phyloP scores from a whole-genome alignment of 129 eudicot species.

The Heracleum sosnowskyi region DNA sequence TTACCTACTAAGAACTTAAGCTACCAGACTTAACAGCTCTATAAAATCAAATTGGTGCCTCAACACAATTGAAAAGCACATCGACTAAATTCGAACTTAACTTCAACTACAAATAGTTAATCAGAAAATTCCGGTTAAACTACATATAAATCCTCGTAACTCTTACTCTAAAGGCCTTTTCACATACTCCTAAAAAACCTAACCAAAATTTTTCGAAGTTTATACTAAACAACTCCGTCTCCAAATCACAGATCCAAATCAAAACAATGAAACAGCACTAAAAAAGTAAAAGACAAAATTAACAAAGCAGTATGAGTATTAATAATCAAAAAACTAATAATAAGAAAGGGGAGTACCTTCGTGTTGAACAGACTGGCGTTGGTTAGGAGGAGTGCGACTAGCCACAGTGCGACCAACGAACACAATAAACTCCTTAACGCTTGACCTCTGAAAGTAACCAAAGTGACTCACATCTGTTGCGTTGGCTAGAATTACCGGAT shows the following conservation, averaged over 20 bases:
- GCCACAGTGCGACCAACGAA: slow-evolving; percentile 93
- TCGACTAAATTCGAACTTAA: neutral
- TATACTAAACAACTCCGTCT: neutral
- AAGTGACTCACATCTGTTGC: slow-evolving; percentile 77
- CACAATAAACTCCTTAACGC: slow-evolving; percentile 77
- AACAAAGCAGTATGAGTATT: too few species aligned
- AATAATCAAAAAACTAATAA: too few species aligned
- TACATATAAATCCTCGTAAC: neutral
- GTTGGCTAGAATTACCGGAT: slow-evolving; percentile 69
- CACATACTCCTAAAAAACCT: too few species aligned
- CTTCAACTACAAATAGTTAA: neutral
- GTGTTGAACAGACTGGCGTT: slow-evolving; percentile 96
- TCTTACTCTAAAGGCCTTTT: too few species aligned
- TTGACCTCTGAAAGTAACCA: slow-evolving; percentile 83
- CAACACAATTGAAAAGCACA: neutral
- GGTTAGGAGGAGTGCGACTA: slow-evolving; percentile 68
- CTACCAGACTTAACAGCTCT: too few species aligned
- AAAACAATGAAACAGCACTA: neutral
- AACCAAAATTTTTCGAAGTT: neutral
- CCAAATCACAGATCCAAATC: neutral
- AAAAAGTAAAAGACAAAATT: neutral
- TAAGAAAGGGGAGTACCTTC: slow-evolving; percentile 83
- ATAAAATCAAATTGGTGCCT: too few species aligned
- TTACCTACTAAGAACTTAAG: too few species aligned
- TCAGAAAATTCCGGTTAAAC: neutral